These are phyloP conservation scores for Aurifilum marmelostoma DNA, from an alignment of 2,329 filamentous ascomycete species.

Conservation along the genomic window DNA sequence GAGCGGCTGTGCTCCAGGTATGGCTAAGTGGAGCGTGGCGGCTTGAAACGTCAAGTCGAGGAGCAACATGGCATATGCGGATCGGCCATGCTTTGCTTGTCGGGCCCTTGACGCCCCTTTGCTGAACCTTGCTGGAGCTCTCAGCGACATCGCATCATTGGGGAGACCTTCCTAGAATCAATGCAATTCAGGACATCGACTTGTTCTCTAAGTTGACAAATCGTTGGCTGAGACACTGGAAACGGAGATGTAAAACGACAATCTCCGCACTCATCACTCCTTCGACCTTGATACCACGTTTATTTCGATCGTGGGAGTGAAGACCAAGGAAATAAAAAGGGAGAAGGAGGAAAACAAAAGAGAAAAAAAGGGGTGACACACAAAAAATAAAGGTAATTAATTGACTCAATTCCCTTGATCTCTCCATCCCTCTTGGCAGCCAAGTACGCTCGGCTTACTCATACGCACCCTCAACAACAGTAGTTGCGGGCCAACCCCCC, in stretches of 20 bases:
- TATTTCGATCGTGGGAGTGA: neutral
- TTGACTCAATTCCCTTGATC: neutral
- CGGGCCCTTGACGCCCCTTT: neutral
- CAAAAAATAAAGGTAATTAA: no score
- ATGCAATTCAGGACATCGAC: neutral
- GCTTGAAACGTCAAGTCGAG: neutral
- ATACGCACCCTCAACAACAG: neutral
- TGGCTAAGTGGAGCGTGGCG: conserved; percentile 1
- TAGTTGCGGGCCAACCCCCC: neutral
- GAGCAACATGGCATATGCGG: neutral
- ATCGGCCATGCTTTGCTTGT: neutral
- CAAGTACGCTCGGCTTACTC: neutral
- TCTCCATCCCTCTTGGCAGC: neutral
- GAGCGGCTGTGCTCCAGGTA: neutral
- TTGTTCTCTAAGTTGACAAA: neutral
- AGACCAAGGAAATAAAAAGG: neutral
- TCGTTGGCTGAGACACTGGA: neutral
- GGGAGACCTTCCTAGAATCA: neutral
- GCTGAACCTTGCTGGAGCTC: neutral
- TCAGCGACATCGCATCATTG: no score
- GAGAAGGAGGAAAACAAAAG: neutral
- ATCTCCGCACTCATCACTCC: neutral
- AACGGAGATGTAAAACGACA: neutral
- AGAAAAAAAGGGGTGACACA: no score
- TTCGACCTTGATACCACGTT: neutral